These are phyloP conservation scores for Quercus phellos DNA, from an alignment of 331 rosid genomes.

Conservation along the genomic window DNA sequence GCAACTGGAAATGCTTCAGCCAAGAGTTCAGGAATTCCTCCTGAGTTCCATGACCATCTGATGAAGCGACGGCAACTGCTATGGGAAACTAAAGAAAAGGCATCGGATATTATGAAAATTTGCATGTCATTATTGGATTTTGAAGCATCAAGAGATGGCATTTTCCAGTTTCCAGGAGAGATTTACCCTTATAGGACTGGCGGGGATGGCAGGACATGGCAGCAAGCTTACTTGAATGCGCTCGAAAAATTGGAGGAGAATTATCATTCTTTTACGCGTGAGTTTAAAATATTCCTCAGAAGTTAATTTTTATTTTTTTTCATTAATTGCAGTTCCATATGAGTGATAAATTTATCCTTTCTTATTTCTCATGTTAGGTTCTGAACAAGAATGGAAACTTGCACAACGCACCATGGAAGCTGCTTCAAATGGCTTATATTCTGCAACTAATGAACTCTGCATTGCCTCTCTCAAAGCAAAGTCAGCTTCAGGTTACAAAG, in stretches of 20 bases:
- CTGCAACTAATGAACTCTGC: slow-evolving; percentile 69
- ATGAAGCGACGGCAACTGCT: slow-evolving; percentile 65
- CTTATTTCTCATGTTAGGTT: slow-evolving; percentile 51
- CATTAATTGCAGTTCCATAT: slow-evolving; percentile 8
- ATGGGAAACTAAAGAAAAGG: slow-evolving; percentile 80
- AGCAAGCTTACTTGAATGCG: slow-evolving; percentile 71
- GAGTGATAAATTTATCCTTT: slow-evolving; percentile 22
- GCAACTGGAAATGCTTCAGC: slow-evolving; percentile 52
- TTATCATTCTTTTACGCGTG: slow-evolving; percentile 75
- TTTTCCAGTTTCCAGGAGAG: slow-evolving; percentile 60
- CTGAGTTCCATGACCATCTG: slow-evolving; percentile 82
- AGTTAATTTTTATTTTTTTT: slow-evolving; percentile 13
- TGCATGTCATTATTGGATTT: slow-evolving; percentile 77
- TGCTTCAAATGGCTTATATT: slow-evolving; percentile 72
- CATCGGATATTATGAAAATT: slow-evolving; percentile 65
- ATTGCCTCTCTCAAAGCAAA: slow-evolving; percentile 75
- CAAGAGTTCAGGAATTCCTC: slow-evolving; percentile 84
- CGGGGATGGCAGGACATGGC: slow-evolving; percentile 78
- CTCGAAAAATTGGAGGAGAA: slow-evolving; percentile 72
- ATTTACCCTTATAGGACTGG: slow-evolving; percentile 49
- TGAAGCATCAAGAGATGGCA: slow-evolving; percentile 90
- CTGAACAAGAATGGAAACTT: slow-evolving; percentile 95
- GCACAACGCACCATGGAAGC: slow-evolving; percentile 84
- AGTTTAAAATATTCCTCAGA: slow-evolving; percentile 32
- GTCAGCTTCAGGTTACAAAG: slow-evolving; percentile 77